Evolutionary conservation across 23 red algal genomes (phyloP), one percentile per base, ranked within the genome.

Genomic region (Gracilaria caudata): DNA sequence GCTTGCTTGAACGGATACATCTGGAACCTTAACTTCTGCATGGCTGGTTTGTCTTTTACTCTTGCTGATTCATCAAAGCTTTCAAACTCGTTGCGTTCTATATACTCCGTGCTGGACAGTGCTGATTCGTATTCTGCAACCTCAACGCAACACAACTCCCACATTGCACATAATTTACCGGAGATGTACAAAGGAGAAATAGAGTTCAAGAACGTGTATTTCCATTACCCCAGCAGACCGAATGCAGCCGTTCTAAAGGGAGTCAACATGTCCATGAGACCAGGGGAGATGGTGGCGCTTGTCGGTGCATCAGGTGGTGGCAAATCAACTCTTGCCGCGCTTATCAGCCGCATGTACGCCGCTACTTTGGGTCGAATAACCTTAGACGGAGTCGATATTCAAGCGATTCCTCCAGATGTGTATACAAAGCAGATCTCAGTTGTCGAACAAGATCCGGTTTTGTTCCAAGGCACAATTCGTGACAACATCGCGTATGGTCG

Each of bases 401-500:
- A 91, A 29, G 55, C 51, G 21, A 68, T 96, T 23, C 84, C 83
- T 40, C 43, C 28, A 32, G 77, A 81, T 47, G 66, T 79, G 0
- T 83, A 88, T 23, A 24, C 81, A 20, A 61, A 49, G 29, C 88
- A 84, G 25, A 68, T 92, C 19, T 77, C 88, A 51, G 63, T 96
- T 21, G 85, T 96, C 25, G 80, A 86, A 41, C 94, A 96, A 49
- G 89, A 96, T 26, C 94, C 94, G 63, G 71, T 84, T 51, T 58
- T 96, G 41, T 96, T 96, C 30, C 80, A 89, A 81, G 87, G 86
- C 72, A 78, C 94, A 2, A 78, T 97, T 20, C 74, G 86, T 13
- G 94, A 97, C 8, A 92, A 92, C 37, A 97, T 97, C 73, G 85
- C 79, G 0, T 97, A 97, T 74, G 94, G 94, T 13, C 57, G 68